Evolutionary conservation across 2,329 filamentous ascomycete genomes (phyloP).

Genomic region (Fusarium sp.): DNA sequence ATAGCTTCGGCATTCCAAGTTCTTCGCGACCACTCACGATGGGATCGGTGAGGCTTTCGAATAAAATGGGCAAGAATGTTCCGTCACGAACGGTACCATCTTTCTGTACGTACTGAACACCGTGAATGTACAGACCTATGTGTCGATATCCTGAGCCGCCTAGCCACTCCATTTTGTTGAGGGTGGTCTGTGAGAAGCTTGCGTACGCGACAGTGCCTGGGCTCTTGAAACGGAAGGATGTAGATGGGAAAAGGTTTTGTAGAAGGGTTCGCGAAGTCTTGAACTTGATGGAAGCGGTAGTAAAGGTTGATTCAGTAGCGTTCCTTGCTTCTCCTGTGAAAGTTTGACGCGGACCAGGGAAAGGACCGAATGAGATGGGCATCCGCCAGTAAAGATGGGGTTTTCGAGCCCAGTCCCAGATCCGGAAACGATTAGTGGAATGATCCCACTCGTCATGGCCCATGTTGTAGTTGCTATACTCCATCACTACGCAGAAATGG

Average conservation of each 20-base stretch:
- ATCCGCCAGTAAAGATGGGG: conserved; percentile 35
- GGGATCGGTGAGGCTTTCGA: conserved; percentile 62
- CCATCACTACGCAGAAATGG: conserved; percentile 12
- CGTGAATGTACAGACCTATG: conserved; percentile 72
- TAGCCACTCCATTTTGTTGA: conserved; percentile 70
- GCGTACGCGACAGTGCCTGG: conserved; percentile 61
- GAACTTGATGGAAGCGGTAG: conserved; percentile 63
- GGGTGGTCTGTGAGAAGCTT: conserved; percentile 58
- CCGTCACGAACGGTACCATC: conserved; percentile 57
- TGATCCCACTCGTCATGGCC: conserved; percentile 43
- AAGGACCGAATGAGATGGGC: conserved; percentile 46
- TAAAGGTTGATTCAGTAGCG: conserved; percentile 48
- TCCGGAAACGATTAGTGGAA: conserved; percentile 24
- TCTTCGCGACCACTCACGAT: conserved; percentile 71
- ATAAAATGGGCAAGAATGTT: conserved; percentile 10
- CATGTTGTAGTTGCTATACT: conserved; percentile 37
- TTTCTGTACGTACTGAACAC: conserved; percentile 66
- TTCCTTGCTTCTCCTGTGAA: conserved; percentile 42
- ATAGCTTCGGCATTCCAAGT: conserved; percentile 57
- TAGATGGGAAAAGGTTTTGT: conserved; percentile 55
- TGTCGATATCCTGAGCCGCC: conserved; percentile 70
- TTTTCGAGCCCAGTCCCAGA: conserved; percentile 34
- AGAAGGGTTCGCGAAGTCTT: conserved; percentile 63
- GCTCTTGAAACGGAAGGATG: conserved; percentile 63
- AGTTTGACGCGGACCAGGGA: conserved; percentile 22